Conservation (phyloP, 2,329 filamentous ascomycete genomes). For the Penicillium brasilianum region DNA sequence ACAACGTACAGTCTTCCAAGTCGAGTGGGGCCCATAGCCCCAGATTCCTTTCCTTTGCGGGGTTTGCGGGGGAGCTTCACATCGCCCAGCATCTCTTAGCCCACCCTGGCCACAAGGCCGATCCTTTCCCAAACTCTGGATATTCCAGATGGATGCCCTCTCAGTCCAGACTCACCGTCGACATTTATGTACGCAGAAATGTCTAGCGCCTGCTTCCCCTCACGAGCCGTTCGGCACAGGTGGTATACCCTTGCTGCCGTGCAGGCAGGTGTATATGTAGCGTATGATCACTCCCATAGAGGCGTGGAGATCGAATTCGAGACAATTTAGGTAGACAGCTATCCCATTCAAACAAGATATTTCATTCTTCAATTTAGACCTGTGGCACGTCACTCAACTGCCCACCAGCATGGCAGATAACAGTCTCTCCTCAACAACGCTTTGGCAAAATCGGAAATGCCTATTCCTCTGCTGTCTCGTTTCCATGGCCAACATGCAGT, state of each 20-base stretch:
- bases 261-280: conserved; percentile 7
- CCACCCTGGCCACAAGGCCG: not conserved
- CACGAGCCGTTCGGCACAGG: not conserved
- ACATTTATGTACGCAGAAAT: too few relatives aligned
- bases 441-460: conserved; percentile 29
- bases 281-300: not conserved
- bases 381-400: not conserved
- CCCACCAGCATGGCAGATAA: conserved; percentile 10
- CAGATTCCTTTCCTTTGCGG: conserved; percentile 17
- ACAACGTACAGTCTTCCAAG: not conserved
- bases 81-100: not conserved
- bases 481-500: conserved; percentile 43
- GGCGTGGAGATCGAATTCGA: not conserved
- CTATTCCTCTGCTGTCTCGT: conserved; percentile 24
- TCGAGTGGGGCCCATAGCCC: conserved; percentile 16
- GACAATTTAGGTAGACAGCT: not conserved
- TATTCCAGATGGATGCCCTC: not conserved
- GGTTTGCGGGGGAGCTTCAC: conserved; percentile 12
- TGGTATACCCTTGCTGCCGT: not conserved
- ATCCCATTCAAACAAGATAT: not conserved
- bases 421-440: conserved; percentile 16
- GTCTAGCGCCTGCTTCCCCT: not conserved
- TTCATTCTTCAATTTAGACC: not conserved
- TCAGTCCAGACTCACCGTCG: not conserved
- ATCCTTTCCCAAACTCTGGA: not conserved